Base-by-base conservation (phyloP, 192 early-diverging fungal species). In the Oehlia diaphana region DNA sequence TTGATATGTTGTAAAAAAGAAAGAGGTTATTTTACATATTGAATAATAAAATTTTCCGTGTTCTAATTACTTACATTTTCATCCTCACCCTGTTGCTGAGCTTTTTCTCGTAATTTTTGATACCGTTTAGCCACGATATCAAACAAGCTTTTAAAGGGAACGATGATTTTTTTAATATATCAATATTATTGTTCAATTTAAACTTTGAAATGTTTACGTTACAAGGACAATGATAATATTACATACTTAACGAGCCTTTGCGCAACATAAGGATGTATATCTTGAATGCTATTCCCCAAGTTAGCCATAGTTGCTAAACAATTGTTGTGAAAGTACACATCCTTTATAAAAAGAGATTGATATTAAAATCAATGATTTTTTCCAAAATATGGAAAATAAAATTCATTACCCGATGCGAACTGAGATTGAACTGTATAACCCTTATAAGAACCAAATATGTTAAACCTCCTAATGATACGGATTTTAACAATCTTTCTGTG, bases 401-500 rank as follows among this genome's bases (percentile, higher is more conserved):
- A 42, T 9, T 35, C 28, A 16, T 83, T 85, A 91, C 90, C 89
- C 89, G 92, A 77, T 90, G 88, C 63, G 90, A 86, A 13, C 91
- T 85, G 69, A 94, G 83, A 69, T 94, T 94, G 9, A 87, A 80
- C 76, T 93, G 93, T 31, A 94, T 82, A 13, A 86, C 85, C 13
- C 91, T 83, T 23, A 93, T 90, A 19, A 94, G 65, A 12, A 94
- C 91, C 8, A 94, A 84, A 2, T 88, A 84, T 31, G 84, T 78
- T n/a, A 94, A 79, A 2, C 93, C 92, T 35, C 93, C 92, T 16
- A 94, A 76, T 7, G 93, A 91, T 26, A 92, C 79, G 14, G 86
- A 84, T 72, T 90, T 91, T 23, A 94, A 64, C 9, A 91, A 81
- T 26, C 92, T 80, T 70, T 94, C 92, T 21, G 91, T 92, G 80